Percentiles rank a stretch among this genome's conserved stretches.
Evolutionary conservation across 768 basidiomycete species (phyloP).

Genomic region (Xanthoconium stramineum): DNA sequence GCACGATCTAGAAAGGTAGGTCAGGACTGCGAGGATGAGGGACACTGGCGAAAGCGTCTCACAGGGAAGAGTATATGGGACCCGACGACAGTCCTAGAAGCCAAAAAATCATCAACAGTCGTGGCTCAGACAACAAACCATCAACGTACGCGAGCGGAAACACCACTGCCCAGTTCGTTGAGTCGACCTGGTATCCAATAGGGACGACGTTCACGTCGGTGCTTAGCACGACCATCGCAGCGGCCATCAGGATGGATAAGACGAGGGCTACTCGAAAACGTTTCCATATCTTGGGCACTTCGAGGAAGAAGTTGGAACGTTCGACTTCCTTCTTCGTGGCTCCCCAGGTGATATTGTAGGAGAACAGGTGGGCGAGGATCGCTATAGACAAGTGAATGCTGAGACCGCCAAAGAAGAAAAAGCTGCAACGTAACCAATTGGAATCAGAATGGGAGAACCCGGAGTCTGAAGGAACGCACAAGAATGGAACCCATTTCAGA

Average conservation of each 20-base stretch:
- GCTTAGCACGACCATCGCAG: conserved; percentile 56
- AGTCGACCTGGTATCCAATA: conserved; percentile 61
- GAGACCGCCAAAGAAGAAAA: conserved; percentile 58
- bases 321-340: conserved; percentile 81
- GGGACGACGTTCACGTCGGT: conserved; percentile 47
- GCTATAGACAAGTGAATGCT: conserved; percentile 51
- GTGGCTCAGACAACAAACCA: neutral
- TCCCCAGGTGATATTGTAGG: conserved; percentile 58
- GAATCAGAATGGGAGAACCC: neutral
- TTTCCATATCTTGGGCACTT: conserved; percentile 78
- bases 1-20: conserved; percentile 52
- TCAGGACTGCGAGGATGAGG: conserved; percentile 26
- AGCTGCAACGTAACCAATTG: conserved; percentile 11
- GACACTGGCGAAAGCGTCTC: conserved; percentile 22
- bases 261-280: conserved; percentile 69
- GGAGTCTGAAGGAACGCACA: conserved; percentile 19
- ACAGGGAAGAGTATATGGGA: conserved; percentile 78
- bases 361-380: conserved; percentile 53
- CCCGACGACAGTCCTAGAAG: conserved; percentile 44
- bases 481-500: conserved; percentile 36
- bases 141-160: conserved; percentile 59
- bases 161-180: conserved; percentile 64
- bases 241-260: conserved; percentile 47
- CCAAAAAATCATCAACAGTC: neutral
- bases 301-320: conserved; percentile 87